Base-by-base conservation (phyloP, 306 rosid genomes). In the Arachis hypogaea region DNA sequence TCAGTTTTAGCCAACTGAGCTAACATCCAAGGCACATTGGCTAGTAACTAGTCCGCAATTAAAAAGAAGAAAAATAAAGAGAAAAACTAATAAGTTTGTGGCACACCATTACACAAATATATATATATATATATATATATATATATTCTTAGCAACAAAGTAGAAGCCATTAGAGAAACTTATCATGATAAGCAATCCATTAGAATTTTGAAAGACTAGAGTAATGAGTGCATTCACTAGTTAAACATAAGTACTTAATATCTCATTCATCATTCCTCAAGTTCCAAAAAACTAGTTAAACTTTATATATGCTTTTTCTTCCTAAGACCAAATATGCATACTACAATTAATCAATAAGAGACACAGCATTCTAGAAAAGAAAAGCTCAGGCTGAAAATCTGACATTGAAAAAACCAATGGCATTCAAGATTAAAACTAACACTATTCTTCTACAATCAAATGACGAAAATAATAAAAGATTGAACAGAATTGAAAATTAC, bases 401-500 rank as follows among this genome's bases (percentile, higher is more conserved):
- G 14, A 47, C 65, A 18, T 68, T 68, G 63, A 63, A 76, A 71
- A 30, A 63, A 12, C 33, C 11, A 16, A 52, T 43, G 11, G 61
- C 8, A 40, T 38, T 38, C 2, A 51, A 16, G 36, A 3, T 50
- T 9, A 73, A 18, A 66, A 30, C 16, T 29, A 6, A 0, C 14
- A 43, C 9, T 58, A n/a, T 55, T 40, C n/a, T 11, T 51, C 59
- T 28, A 22, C 68, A 52, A 59, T 22, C 28, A 22, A 22, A 22
- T 22, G 28, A 22, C 28, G 28, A 22, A 22, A 22, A 22, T 22
- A 22, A 22, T 22, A 22, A 22, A 22, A 22, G 28, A 22, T 22
- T 22, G 28, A 51, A 51, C 1, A 51, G 22, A 4, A 9, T 47
- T 47, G 52, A 47, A 47, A 51, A 78, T 77, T 79, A 94, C 98